These are phyloP conservation scores for Galerina marginata DNA, from an alignment of 768 basidiomycete genomes.

Conservation along the genomic window DNA sequence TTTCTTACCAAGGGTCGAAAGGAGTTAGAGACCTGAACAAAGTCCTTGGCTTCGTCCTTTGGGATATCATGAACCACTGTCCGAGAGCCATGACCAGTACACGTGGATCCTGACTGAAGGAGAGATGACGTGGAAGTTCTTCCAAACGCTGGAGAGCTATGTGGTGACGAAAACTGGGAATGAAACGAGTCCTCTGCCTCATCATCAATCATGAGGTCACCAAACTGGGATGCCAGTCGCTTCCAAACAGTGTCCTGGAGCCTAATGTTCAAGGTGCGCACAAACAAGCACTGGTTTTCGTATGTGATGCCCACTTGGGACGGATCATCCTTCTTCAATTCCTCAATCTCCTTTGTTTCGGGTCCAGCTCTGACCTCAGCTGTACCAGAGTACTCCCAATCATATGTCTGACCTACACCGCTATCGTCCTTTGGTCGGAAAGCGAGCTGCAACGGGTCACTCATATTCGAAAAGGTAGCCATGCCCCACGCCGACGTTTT, in stretches of 20 bases:
- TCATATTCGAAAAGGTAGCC: conserved; percentile 14
- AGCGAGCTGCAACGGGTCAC: background rate
- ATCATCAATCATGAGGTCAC: background rate
- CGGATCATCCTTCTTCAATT: background rate
- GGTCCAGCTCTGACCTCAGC: conserved; percentile 8
- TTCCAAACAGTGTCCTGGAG: conserved; percentile 9
- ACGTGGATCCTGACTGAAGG: too few relatives aligned
- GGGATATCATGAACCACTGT: too few relatives aligned
- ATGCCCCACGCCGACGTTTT: conserved; percentile 24
- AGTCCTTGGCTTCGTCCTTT: too few relatives aligned
- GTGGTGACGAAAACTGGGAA: too few relatives aligned
- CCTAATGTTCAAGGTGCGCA: conserved; percentile 13
- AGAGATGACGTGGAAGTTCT: too few relatives aligned
- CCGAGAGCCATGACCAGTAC: too few relatives aligned
- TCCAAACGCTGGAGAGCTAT: too few relatives aligned
- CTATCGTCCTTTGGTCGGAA: conserved; percentile 3
- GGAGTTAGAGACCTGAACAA: too few relatives aligned
- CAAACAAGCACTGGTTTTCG: conserved; percentile 16
- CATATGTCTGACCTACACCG: background rate
- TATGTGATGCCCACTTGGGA: background rate
- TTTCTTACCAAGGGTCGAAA: background rate
- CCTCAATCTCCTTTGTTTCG: background rate
- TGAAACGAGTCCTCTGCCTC: background rate
- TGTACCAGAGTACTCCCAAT: conserved; percentile 10
- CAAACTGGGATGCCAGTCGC: background rate